Base-by-base conservation (phyloP, 179 eudicot species). In the Amaranthus tricolor region DNA sequence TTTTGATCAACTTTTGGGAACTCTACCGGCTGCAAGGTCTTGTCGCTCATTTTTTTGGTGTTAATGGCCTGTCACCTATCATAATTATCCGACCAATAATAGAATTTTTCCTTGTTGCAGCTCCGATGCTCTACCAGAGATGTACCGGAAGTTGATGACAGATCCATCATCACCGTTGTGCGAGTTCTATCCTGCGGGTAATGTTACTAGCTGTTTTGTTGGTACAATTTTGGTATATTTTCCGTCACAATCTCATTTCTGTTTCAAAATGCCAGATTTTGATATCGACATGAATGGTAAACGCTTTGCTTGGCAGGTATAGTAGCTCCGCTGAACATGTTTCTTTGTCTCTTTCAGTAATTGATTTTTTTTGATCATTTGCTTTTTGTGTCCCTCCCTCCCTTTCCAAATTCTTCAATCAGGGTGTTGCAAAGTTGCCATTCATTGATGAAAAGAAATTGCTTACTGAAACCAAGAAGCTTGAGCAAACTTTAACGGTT, bases 231-330 rank as follows among this genome's bases (percentile, higher is more conserved):
- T 17, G 21, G 7, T 40, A 53, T 40, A 21, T 54, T 59, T 68
- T 50, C 47, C 6, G 8, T 77, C 62, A 31, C 49, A 52, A 69
- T 19, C 80, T 76, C 72, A 62, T 72, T 52, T 24, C 70, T 76
- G 51, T 49, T 76, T 45, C 40, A 9, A 71, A 56, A 76, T 73
- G 53, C 77, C 85, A 96, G 99, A 96, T 85, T 96, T 96, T 83
- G 96, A 87, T 71, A 84, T 96, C 51, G 99, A 96, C 85, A 96
- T 96, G 99, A 88, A 91, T 79, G 99, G 99, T 51, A 96, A 96
- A 87, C 98, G 98, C 69, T 88, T 86, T 72, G 92, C 99, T 59
- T 96, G 99, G 99, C 99, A 96, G 99, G 99, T 96, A 82, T 54
- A 62, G 31, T 47, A 73, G 16, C 45, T 43, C 6, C 51, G 45